Conservation (phyloP, 2,329 filamentous ascomycete species). For the Exophiala phaeomuriformis region DNA sequence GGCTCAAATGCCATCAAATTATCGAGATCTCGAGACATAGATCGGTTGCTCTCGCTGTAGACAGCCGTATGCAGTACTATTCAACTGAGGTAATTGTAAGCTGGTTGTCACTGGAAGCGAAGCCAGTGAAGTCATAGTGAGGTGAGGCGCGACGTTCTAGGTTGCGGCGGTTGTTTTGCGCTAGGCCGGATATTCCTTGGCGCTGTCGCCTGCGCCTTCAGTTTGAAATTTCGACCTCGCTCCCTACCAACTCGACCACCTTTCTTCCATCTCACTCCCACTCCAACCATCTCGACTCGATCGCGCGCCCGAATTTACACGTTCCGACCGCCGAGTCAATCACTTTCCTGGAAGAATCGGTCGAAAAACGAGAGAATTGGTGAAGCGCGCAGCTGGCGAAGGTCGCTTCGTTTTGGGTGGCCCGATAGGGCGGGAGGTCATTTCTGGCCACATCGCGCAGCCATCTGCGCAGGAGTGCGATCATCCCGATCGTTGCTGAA, state of each 20-base stretch:
- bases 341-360: slow-evolving; percentile 21
- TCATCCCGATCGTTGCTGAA: slow-evolving; percentile 17
- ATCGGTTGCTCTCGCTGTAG: too few species aligned
- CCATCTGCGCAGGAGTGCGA: slow-evolving; percentile 21
- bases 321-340: slow-evolving; percentile 18
- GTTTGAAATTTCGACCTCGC: slow-evolving; percentile 10
- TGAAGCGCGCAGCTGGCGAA: slow-evolving; percentile 23
- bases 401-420: slow-evolving; percentile 23
- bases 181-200: slow-evolving; percentile 6
- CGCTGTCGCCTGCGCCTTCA: slow-evolving; percentile 11
- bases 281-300: slow-evolving; percentile 22
- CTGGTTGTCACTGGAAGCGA: background rate
- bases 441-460: slow-evolving; percentile 23
- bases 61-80: too few species aligned
- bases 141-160: background rate
- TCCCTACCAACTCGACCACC: slow-evolving; percentile 15
- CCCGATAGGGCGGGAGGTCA: slow-evolving; percentile 25
- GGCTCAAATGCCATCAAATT: too few species aligned
- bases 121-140: background rate
- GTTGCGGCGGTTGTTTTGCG: background rate
- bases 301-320: slow-evolving; percentile 19
- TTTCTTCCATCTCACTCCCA: slow-evolving; percentile 13
- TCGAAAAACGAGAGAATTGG: slow-evolving; percentile 17
- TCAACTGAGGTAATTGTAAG: background rate
- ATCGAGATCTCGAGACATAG: too few species aligned